These are phyloP conservation scores for Carpediemonas membranifera DNA, from an alignment of 78 protist genomes.

Conservation along the genomic window DNA sequence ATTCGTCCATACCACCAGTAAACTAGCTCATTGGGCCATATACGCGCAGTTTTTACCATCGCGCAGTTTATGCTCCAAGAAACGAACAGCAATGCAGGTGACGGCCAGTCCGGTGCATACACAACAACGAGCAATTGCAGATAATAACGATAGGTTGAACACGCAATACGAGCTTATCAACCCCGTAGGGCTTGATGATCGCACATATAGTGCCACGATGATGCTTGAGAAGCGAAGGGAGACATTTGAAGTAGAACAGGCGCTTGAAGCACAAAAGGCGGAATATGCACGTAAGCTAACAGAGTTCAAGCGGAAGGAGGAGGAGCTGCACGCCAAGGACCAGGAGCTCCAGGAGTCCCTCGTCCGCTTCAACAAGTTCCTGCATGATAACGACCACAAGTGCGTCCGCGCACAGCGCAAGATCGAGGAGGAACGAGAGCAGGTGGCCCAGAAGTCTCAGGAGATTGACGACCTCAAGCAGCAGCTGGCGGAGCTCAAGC, in stretches of 20 bases:
- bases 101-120: too few species aligned
- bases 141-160: too few species aligned
- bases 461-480: constrained; percentile 7
- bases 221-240: constrained; percentile 31
- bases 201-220: constrained; percentile 19
- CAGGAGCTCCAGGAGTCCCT: constrained; percentile 29
- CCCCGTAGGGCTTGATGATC: constrained; percentile 4
- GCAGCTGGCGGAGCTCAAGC: background rate
- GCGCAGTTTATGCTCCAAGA: too few species aligned
- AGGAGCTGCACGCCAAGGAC: constrained; percentile 14
- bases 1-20: too few species aligned
- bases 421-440: background rate
- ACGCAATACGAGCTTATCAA: too few species aligned
- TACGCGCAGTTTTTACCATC: too few species aligned
- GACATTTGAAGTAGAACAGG: constrained; percentile 34
- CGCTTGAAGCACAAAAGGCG: constrained; percentile 27
- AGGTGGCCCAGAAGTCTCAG: background rate
- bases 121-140: too few species aligned
- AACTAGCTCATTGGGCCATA: too few species aligned
- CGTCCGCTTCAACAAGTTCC: constrained; percentile 29
- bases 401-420: constrained; percentile 25
- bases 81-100: too few species aligned
- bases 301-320: constrained; percentile 29
- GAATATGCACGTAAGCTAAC: constrained; percentile 19
- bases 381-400: constrained; percentile 33